These are phyloP conservation scores for Sungouiozyma ichnusensis DNA, from an alignment of 805 yeast genomes.

Conservation along the genomic window DNA sequence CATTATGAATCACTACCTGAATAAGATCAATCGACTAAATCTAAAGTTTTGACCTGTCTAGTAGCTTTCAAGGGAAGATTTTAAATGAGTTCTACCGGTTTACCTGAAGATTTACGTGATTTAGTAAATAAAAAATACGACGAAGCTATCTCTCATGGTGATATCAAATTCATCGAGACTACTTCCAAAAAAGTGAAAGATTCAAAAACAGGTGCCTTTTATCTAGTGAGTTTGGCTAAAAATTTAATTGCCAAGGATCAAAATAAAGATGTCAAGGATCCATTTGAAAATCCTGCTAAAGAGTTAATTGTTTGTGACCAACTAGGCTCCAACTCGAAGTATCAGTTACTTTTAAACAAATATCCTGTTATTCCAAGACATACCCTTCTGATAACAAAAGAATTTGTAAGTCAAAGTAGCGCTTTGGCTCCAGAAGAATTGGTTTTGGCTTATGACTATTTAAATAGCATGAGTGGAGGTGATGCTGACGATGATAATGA, in stretches of 20 bases:
- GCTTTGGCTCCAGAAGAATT: constrained; percentile 69
- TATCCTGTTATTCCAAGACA: constrained; percentile 78
- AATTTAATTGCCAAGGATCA: constrained; percentile 23
- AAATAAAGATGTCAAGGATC: constrained; percentile 41
- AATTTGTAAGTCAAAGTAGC: constrained; percentile 59
- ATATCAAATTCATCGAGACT: constrained; percentile 44
- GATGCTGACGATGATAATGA: constrained; percentile 36
- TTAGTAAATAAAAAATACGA: constrained; percentile 34
- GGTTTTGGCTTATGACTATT: constrained; percentile 42
- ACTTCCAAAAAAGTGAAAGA: constrained; percentile 27
- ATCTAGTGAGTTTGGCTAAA: constrained; percentile 26
- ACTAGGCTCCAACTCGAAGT: constrained; percentile 36
- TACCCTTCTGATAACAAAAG: constrained; percentile 65
- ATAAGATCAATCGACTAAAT: no score
- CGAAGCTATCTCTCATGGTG: constrained; percentile 36
- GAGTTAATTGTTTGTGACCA: constrained; percentile 51
- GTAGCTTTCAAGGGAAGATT: no score
- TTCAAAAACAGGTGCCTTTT: constrained; percentile 24
- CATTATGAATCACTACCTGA: no score
- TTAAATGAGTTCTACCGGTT: neutral
- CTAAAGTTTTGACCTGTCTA: no score
- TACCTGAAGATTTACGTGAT: constrained; percentile 32
- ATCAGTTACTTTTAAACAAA: constrained; percentile 69
- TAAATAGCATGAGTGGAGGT: constrained; percentile 37
- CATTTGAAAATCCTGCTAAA: constrained; percentile 74